Evolutionary conservation across 495 filamentous ascomycete species (phyloP), one percentile per base, ranked within the genome.

Genomic region (Hypoxylon fuscum): DNA sequence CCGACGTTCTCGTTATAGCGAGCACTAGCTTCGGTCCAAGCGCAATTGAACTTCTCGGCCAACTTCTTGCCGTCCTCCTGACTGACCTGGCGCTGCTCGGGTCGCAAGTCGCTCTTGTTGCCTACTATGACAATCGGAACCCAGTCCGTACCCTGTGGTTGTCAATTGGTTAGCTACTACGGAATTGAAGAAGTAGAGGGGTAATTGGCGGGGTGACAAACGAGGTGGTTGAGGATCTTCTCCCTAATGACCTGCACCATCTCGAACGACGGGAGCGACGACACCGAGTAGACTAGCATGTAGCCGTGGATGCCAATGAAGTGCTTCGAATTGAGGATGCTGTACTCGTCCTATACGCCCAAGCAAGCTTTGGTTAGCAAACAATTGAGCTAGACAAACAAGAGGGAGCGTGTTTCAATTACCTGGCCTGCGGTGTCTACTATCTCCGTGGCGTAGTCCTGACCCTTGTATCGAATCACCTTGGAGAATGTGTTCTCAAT

Each of bases 221-320:
- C 95, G 34, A 98, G 80, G 69, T 97, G 96, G 71, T 96, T 97
- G 51, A 98, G 79, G 55, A 98, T 97, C 84, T 98, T 98, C 70
- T 98, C 95, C 29, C 94, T 81, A 45, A 98, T 96, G 40, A 96
- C 90, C 56, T 89, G 86, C 44, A 96, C 88, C 92, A 97, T 98
- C 72, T 98, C 95, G 71, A 97, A 98, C 21, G 92, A 96, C 62
- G 95, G 90, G 59, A 89, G 90, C 32, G 90, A 96, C 23, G 90
- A 89, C 43, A 98, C 90, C 14, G 92, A 96, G 77, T 98, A 98
- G 35, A 96, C 95, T 46, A 98, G 88, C 85, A 98, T 93, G 79
- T 98, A 98, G 34, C 95, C 95, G 83, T 98, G 95, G 65, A 98
- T 97, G 59, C 95, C 95, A 77, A 98, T 98, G 73, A 98, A 98